These are phyloP conservation scores for Teratosphaeria gauchensis DNA, from an alignment of 2,329 filamentous ascomycete genomes.

Conservation along the genomic window DNA sequence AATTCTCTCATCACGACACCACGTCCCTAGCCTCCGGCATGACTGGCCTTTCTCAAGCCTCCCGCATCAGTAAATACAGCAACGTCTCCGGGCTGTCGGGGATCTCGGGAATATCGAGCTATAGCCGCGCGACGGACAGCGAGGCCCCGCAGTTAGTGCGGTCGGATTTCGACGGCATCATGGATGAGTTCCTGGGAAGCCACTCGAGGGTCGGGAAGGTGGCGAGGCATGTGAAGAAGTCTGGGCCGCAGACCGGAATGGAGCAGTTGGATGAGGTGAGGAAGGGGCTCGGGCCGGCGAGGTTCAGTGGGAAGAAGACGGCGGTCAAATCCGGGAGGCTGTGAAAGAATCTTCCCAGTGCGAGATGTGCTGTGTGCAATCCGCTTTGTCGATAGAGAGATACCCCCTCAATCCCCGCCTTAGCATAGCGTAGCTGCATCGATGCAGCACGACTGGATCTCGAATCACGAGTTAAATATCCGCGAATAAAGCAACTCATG, in stretches of 20 bases:
- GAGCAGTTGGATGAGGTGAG: constrained; percentile 88
- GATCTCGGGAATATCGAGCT: constrained; percentile 17
- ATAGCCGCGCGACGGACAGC: constrained; percentile 25
- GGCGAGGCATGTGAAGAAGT: constrained; percentile 47
- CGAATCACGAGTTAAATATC: constrained; percentile 67
- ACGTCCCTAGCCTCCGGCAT: constrained; percentile 38
- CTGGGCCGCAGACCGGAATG: constrained; percentile 69
- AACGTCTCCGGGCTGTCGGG: constrained; percentile 30
- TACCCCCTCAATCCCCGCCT: not conserved
- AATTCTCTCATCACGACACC: constrained; percentile 26
- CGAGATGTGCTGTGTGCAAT: not conserved
- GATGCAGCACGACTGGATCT: too few species aligned
- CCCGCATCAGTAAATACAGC: constrained; percentile 32
- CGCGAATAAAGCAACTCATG: constrained; percentile 77
- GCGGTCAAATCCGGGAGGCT: not conserved
- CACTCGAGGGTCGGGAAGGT: constrained; percentile 65
- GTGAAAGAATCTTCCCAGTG: not conserved
- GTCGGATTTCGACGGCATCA: constrained; percentile 74
- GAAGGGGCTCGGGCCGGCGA: constrained; percentile 66
- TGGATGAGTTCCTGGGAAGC: constrained; percentile 82
- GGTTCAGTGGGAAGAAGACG: constrained; percentile 33
- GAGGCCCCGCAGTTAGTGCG: constrained; percentile 47
- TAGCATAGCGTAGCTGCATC: not conserved
- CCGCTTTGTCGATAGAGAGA: not conserved
- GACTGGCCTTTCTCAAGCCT: constrained; percentile 39